Base-by-base conservation (phyloP, 345 rosid genomes). In the Murraya paniculata region DNA sequence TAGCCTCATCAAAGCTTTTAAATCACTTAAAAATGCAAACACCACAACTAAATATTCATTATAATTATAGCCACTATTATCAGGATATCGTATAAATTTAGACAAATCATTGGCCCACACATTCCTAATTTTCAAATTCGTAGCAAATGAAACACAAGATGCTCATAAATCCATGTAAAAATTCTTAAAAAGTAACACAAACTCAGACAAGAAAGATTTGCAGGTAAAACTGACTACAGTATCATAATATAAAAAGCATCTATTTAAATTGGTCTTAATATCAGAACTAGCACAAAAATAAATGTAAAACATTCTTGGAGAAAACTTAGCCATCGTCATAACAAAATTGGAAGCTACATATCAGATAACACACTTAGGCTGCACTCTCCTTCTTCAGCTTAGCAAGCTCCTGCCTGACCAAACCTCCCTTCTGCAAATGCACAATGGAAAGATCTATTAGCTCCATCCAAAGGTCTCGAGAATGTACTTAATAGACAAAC, bases 351-450 rank as follows among this genome's bases (percentile, higher is more conserved):
- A 28, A 60, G 62, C 48, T 11, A 60, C 67, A 60, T 30, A 78
- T 77, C 53, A 24, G 13, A 39, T 10, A 56, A 27, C 56, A 61
- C 60, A 59, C 38, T 77, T 79, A 82, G 53, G 84, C 59, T 4
- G 83, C 65, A 22, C 28, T 82, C 84, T 82, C 88, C 74, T 88
- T 91, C 82, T 87, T 88, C 79, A 88, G 81, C 85, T 91, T 91
- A 0, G 91, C 83, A 33, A 91, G 88, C 81, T 91, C 93, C 56
- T 91, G 91, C 90, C 89, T 86, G 76, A 91, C 72, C 45, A 87
- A 76, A 57, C 89, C 90, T 76, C 83, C 89, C 61, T 68, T 87
- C 94, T 90, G 90, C 85, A 81, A 14, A 38, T 38, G n/a, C 31
- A 78, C 7, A 72, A 33, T 1, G 2, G 53, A 36, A 59, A 48